A percentile compares a stretch with the other conserved stretches of the same genome.
These are phyloP conservation scores for Scedosporium aurantiacum DNA, from an alignment of 2,329 filamentous ascomycete genomes.

Conservation along the genomic window DNA sequence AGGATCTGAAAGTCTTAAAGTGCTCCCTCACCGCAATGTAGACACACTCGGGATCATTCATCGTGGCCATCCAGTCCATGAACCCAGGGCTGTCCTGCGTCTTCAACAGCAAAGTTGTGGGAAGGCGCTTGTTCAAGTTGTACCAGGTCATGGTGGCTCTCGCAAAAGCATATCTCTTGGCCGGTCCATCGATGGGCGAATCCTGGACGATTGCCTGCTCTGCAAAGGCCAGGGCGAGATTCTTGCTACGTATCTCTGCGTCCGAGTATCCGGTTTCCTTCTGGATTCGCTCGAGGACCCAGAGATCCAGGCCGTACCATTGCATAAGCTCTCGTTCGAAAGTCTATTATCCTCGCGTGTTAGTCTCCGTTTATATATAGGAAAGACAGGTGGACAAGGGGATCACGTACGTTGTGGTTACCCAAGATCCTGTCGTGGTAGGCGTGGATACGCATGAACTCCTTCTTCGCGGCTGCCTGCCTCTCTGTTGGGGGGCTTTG, in stretches of 20 bases:
- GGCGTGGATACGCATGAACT: too few species aligned
- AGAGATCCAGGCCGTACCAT: not conserved
- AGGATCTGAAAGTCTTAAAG: not conserved
- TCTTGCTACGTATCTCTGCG: slow-evolving; percentile 1
- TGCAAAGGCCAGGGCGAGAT: not conserved
- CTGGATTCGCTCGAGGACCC: not conserved
- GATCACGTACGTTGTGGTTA: too few species aligned
- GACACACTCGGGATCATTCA: not conserved
- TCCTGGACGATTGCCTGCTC: not conserved
- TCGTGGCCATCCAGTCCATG: not conserved
- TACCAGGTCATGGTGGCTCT: not conserved
- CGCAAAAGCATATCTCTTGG: not conserved
- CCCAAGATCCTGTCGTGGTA: too few species aligned
- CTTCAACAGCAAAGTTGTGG: not conserved
- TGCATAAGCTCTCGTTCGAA: not conserved
- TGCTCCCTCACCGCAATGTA: not conserved
- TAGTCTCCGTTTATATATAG: too few species aligned
- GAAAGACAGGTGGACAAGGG: too few species aligned
- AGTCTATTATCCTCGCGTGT: not conserved
- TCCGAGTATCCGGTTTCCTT: not conserved
- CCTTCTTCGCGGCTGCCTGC: too few species aligned
- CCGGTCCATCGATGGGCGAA: not conserved
- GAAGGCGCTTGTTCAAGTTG: not conserved
- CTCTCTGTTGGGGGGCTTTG: too few species aligned
- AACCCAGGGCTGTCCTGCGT: not conserved